Base-by-base conservation (phyloP, 176 grass and related monocot genomes). In the Phyllostachys edulis region DNA sequence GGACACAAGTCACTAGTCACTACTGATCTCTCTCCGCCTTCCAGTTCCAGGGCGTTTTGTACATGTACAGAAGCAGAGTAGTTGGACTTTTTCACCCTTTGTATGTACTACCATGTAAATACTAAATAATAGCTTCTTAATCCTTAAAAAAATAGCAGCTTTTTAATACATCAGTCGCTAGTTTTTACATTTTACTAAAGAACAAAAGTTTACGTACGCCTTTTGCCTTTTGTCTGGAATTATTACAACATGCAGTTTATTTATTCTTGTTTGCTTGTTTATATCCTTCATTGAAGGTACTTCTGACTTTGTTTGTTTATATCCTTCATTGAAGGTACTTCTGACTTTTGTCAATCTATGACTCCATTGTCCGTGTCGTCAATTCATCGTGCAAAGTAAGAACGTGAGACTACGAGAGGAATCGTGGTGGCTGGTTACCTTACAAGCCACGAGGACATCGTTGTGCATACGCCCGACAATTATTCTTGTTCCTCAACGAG, bases 11-110 rank as follows among this genome's bases (percentile, higher is more conserved):
- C 61, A 76, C 72, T 67, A 57, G 72, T 14, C 50, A 52, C 3
- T 3, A 12, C 49, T 80, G 20, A 80, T 24, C 29, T 23, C 26
- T 56, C 21, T 13, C 67, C 34, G 44, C 24, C 27, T 64, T 70
- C 21, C 18, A 21, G 46, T 64, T 70, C 21, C 18, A 21, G 46
- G 52, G 20, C 7, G 63, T 87, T 57, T 66, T 82, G 17, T 73
- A 15, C 44, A 36, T 86, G 79, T 86, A 71, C 78, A 77, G 5
- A 60, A 81, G 46, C 69, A 62, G 29, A 39, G 68, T 67, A 18
- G 69, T 23, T 14, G 77, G 71, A 85, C 2, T 11, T 76, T 41
- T 14, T 26, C 23, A 4, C 27, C 39, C 50, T 76, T 56, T 86
- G 21, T 57, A 34, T 7, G 16, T 73, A 45, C 17, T 24, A 6